Evolutionary conservation across 202 grass and related monocot genomes (phyloP).

Genomic region (Hordeum pubiflorum): DNA sequence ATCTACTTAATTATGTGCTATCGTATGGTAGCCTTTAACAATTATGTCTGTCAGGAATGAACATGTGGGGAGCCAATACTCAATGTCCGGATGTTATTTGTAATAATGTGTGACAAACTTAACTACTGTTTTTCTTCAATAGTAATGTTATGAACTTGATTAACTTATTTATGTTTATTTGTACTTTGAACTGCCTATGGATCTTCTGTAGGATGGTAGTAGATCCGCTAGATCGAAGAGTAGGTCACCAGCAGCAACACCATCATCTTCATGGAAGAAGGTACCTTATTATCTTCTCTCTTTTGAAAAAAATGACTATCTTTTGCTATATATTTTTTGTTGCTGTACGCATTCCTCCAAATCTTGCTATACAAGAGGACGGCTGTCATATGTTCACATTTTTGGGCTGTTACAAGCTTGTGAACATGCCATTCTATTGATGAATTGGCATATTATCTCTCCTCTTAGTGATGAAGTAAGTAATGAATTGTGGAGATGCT

Average conservation of each 20-base stretch:
- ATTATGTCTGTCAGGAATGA: neutral
- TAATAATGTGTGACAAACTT: neutral
- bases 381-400: neutral
- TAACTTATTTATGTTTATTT: conserved; percentile 31
- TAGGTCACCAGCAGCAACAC: conserved; percentile 35
- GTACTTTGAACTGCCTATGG: conserved; percentile 18
- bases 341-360: neutral
- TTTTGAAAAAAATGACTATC: conserved; percentile 1
- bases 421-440: neutral
- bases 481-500: neutral
- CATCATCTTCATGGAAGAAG: conserved; percentile 74
- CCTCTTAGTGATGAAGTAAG: neutral
- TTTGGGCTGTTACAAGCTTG: neutral
- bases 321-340: neutral
- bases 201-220: conserved; percentile 51
- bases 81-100: neutral
- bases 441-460: neutral
- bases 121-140: conserved; percentile 8
- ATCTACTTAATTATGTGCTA: neutral
- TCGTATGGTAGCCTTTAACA: neutral
- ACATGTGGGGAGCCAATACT: neutral
- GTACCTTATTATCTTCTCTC: conserved; percentile 21
- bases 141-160: conserved; percentile 12
- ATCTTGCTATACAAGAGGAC: neutral
- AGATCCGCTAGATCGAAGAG: conserved; percentile 65